A percentile compares a stretch with the other conserved stretches of the same genome.
Conservation (phyloP, 495 filamentous ascomycete genomes). For the Bombardia bombarda region DNA sequence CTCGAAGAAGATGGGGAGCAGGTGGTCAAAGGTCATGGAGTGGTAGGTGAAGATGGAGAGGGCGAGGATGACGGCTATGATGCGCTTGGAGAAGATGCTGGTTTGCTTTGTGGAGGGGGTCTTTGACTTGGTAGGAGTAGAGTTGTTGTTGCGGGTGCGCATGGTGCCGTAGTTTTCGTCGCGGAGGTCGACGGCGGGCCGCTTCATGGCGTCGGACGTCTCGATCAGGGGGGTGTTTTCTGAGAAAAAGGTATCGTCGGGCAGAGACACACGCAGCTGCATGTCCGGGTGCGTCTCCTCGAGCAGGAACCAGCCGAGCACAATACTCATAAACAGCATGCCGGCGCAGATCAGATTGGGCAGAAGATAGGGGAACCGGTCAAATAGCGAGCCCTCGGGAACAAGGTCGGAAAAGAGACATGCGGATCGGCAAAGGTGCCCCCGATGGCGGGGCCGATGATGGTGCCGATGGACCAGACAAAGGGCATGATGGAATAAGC, state of each 20-base stretch:
- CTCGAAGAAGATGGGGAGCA: constrained; percentile 78
- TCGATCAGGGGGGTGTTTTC: constrained; percentile 64
- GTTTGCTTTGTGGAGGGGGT: constrained; percentile 13
- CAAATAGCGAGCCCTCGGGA: constrained; percentile 58
- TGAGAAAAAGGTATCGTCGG: constrained; percentile 46
- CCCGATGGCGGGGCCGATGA: constrained; percentile 74
- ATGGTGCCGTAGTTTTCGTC: constrained; percentile 76
- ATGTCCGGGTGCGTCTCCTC: constrained; percentile 78
- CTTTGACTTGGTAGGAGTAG: constrained; percentile 22
- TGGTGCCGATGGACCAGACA: constrained; percentile 80
- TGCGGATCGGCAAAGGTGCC: constrained; percentile 69
- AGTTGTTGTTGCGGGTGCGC: constrained; percentile 43
- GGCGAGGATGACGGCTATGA: constrained; percentile 61
- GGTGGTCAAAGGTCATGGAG: constrained; percentile 79
- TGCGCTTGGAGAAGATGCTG: constrained; percentile 51
- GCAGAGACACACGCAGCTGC: constrained; percentile 49
- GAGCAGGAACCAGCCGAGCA: constrained; percentile 63
- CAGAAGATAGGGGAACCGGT: constrained; percentile 71
- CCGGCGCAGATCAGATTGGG: constrained; percentile 71
- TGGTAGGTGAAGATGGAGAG: constrained; percentile 82
- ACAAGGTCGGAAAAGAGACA: constrained; percentile 56
- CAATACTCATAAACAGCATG: constrained; percentile 64
- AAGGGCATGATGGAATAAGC: constrained; percentile 83
- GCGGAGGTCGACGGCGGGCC: constrained; percentile 61
- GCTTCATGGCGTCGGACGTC: constrained; percentile 60